Percentiles rank a stretch among this genome's conserved stretches.
These are phyloP conservation scores for Sordariomycetes sp. DNA, from an alignment of 2,329 filamentous ascomycete genomes.

Conservation along the genomic window DNA sequence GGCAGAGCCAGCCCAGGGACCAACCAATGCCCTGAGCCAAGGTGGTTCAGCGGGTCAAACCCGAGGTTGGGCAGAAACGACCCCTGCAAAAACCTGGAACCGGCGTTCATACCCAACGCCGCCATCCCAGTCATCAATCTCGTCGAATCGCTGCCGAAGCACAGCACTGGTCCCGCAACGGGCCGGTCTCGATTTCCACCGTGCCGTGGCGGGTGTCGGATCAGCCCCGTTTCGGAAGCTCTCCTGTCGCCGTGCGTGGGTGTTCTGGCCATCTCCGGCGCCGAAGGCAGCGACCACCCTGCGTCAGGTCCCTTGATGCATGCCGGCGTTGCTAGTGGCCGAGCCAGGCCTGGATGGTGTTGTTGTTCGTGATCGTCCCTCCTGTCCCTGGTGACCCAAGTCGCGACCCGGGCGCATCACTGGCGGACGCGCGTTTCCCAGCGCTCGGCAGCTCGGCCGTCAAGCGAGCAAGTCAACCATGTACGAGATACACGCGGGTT, in stretches of 20 bases:
- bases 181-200: neutral
- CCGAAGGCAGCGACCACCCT: neutral
- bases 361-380: neutral
- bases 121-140: neutral
- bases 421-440: neutral
- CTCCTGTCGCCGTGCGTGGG: neutral
- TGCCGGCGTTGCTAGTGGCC: neutral
- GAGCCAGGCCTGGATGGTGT: neutral
- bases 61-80: slow-evolving; percentile 7
- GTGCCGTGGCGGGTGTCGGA: neutral
- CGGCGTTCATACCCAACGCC: slow-evolving; percentile 5
- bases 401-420: neutral
- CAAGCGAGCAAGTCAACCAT: neutral
- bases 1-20: neutral
- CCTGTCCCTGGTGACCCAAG: neutral
- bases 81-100: slow-evolving; percentile 4
- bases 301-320: neutral
- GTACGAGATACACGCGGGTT: neutral
- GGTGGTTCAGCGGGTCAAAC: neutral
- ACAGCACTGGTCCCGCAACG: neutral
- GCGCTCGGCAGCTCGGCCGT: neutral
- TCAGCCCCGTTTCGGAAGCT: neutral
- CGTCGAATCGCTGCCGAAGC: slow-evolving; percentile 1
- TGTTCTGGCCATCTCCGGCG: neutral
- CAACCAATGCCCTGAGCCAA: neutral